These are phyloP conservation scores for Fusarium oligoseptatum DNA, from an alignment of 2,329 filamentous ascomycete genomes.

Conservation along the genomic window DNA sequence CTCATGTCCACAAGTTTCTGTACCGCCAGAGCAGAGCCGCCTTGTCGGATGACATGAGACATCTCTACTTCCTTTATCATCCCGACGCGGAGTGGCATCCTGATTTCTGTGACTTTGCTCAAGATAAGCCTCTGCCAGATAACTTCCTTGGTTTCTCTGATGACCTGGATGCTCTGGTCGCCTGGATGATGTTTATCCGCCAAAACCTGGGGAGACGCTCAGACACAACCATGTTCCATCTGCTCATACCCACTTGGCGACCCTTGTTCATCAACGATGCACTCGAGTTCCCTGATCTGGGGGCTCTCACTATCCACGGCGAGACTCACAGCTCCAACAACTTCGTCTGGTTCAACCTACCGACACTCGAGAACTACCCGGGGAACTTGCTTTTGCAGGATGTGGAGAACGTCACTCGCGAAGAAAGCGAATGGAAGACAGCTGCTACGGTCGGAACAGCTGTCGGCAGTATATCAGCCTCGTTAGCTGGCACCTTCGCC, in stretches of 20 bases:
- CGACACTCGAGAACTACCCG: conserved; percentile 24
- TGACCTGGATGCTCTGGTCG: conserved; percentile 33
- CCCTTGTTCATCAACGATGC: conserved; percentile 29
- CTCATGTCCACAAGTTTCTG: conserved; percentile 28
- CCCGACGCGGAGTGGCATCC: conserved; percentile 31
- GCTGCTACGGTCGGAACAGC: conserved; percentile 33
- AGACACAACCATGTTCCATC: conserved; percentile 31
- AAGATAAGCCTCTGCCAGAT: conserved; percentile 30
- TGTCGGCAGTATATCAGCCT: conserved; percentile 27
- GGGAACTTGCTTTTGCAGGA: conserved; percentile 22
- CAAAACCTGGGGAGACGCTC: conserved; percentile 31
- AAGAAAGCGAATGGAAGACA: conserved; percentile 35
- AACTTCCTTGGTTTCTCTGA: conserved; percentile 36
- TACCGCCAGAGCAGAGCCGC: conserved; percentile 28
- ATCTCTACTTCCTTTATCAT: conserved; percentile 35
- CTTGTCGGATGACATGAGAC: conserved; percentile 17
- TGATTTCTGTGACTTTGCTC: conserved; percentile 28
- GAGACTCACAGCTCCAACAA: conserved; percentile 30
- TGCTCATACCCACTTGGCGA: conserved; percentile 32
- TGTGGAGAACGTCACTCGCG: conserved; percentile 24
- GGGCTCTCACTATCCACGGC: conserved; percentile 25
- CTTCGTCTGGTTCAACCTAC: conserved; percentile 36
- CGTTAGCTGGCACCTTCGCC: conserved; percentile 25
- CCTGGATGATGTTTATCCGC: conserved; percentile 27
- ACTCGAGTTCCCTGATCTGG: conserved; percentile 34